A percentile compares a stretch with the other conserved stretches of the same genome.
These are phyloP conservation scores for Tolypocladium inflatum DNA, from an alignment of 2,329 filamentous ascomycete species.

Conservation along the genomic window DNA sequence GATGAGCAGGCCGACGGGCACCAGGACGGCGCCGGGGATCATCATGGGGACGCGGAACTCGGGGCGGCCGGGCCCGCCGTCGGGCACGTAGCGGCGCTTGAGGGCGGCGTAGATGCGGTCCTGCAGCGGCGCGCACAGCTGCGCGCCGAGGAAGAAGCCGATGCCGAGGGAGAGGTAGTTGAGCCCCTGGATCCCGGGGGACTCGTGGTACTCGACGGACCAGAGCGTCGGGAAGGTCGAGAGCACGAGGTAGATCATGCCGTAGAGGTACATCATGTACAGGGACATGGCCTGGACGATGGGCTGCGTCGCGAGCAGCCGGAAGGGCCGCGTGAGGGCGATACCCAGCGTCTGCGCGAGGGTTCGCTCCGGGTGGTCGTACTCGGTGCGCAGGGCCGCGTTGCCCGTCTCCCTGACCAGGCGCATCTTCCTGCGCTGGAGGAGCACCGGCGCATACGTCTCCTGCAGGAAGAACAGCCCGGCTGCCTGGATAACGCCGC, in stretches of 20 bases:
- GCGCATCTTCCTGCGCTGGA: constrained; percentile 49
- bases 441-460: constrained; percentile 46
- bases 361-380: constrained; percentile 32
- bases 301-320: constrained; percentile 49
- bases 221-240: constrained; percentile 45
- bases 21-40: constrained; percentile 27
- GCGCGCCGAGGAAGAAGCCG: constrained; percentile 20
- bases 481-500: constrained; percentile 49
- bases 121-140: constrained; percentile 31
- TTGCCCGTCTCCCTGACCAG: constrained; percentile 52
- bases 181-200: constrained; percentile 32
- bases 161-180: constrained; percentile 19
- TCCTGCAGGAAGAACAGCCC: constrained; percentile 53
- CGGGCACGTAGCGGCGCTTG: constrained; percentile 26
- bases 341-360: constrained; percentile 36
- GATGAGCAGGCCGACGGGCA: constrained; percentile 33
- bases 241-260: constrained; percentile 47
- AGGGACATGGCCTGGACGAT: constrained; percentile 58
- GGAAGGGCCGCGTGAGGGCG: constrained; percentile 54
- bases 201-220: constrained; percentile 47
- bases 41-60: constrained; percentile 35
- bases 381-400: constrained; percentile 33
- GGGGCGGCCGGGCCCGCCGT: constrained; percentile 24
- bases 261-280: constrained; percentile 57
- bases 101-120: constrained; percentile 35